Conservation (phyloP, 129 eudicot genomes). For the Pulicaria dysenterica region DNA sequence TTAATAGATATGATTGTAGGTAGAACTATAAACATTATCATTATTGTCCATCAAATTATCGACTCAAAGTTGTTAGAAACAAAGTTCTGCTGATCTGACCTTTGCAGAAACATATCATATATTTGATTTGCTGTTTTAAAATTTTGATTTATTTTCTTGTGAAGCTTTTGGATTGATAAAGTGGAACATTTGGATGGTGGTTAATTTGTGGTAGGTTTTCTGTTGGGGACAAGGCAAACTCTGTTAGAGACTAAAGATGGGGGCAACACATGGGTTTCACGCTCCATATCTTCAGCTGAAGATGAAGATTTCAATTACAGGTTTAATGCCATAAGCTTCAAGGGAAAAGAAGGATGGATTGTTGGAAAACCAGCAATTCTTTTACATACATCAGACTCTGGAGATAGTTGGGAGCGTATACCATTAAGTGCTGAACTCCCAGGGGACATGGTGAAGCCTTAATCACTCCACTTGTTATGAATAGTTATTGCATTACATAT, state of each 20-base stretch:
- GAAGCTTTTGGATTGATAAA: neutral
- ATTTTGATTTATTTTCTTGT: neutral
- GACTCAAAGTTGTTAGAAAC: too few species aligned
- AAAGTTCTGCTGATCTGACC: too few species aligned
- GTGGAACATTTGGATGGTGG: slow-evolving; percentile 8
- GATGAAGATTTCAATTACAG: slow-evolving; percentile 96
- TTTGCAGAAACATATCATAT: neutral
- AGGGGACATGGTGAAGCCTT: slow-evolving; percentile 78
- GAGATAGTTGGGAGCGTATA: slow-evolving; percentile 93
- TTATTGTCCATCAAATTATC: neutral
- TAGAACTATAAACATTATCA: neutral
- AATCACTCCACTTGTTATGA: neutral
- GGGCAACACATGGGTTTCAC: slow-evolving; percentile 84
- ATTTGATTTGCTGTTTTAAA: neutral
- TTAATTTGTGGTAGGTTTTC: slow-evolving; percentile 60
- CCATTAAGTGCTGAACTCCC: slow-evolving; percentile 98
- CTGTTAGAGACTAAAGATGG: slow-evolving; percentile 95
- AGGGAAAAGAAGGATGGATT: slow-evolving; percentile 99
- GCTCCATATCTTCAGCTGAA: slow-evolving; percentile 89
- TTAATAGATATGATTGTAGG: neutral
- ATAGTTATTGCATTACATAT: neutral
- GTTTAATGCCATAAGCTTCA: slow-evolving; percentile 86
- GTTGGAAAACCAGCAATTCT: slow-evolving; percentile 95
- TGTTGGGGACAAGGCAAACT: slow-evolving; percentile 96
- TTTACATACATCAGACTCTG: slow-evolving; percentile 83